A percentile compares a stretch with the other conserved stretches of the same genome.
These are phyloP conservation scores for Crithidia brevicula DNA, from an alignment of 208 protist genomes.

Conservation along the genomic window DNA sequence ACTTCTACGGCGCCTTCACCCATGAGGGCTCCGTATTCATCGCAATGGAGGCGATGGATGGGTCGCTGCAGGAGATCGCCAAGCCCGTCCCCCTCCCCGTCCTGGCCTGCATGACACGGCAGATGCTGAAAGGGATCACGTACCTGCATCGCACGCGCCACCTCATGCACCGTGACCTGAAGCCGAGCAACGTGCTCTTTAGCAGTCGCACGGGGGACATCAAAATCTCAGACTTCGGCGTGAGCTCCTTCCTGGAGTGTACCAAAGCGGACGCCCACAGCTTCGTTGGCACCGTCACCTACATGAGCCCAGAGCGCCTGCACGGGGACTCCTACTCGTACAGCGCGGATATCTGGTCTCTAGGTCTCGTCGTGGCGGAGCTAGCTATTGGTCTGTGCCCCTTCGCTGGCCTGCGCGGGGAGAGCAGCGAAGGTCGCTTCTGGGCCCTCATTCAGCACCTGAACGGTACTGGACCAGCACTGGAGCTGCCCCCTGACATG, in stretches of 20 bases:
- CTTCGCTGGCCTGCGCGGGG: slow-evolving; percentile 57
- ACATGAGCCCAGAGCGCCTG: slow-evolving; percentile 95
- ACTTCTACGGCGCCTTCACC: slow-evolving; percentile 89
- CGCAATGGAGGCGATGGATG: slow-evolving; percentile 92
- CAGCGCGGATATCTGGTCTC: slow-evolving; percentile 92
- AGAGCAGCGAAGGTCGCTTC: slow-evolving; percentile 78
- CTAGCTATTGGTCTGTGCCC: slow-evolving; percentile 86
- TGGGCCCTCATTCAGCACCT: slow-evolving; percentile 89
- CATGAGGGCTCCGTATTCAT: slow-evolving; percentile 92
- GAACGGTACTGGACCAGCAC: slow-evolving; percentile 52
- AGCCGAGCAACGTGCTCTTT: slow-evolving; percentile 98
- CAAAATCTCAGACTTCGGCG: slow-evolving; percentile 96
- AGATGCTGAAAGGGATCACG: slow-evolving; percentile 80
- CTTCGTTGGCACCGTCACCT: slow-evolving; percentile 94
- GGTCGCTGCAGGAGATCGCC: slow-evolving; percentile 74
- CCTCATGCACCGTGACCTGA: slow-evolving; percentile 97
- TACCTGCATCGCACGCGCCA: slow-evolving; percentile 91
- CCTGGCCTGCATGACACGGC: slow-evolving; percentile 71
- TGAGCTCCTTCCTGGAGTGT: slow-evolving; percentile 88
- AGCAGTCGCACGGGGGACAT: slow-evolving; percentile 75
- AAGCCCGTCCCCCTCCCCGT: slow-evolving; percentile 60
- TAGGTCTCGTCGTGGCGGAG: slow-evolving; percentile 92
- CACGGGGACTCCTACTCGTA: slow-evolving; percentile 91
- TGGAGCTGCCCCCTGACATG: slow-evolving; percentile 61
- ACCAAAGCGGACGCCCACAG: slow-evolving; percentile 84